Conservation (phyloP, 1,284 basidiomycete species). For the Cryptococcus sp. region DNA sequence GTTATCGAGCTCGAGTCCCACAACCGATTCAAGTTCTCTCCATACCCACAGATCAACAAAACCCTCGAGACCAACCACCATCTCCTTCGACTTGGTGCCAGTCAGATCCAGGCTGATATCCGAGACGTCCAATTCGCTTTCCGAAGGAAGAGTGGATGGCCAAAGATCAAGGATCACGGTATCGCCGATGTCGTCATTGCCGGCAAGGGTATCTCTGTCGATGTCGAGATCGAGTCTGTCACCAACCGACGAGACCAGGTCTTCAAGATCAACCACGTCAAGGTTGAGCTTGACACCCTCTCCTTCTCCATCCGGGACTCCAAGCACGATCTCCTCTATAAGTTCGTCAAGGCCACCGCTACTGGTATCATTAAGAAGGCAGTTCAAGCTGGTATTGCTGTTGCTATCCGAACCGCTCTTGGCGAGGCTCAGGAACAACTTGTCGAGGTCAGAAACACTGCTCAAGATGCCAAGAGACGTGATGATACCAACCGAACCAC, state of each 20-base stretch:
- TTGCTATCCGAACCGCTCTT: slow-evolving; percentile 70
- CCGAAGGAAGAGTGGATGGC: slow-evolving; percentile 44
- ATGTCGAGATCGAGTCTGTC: slow-evolving; percentile 49
- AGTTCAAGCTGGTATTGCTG: slow-evolving; percentile 75
- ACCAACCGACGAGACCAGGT: slow-evolving; percentile 33
- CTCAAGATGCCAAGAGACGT: slow-evolving; percentile 62
- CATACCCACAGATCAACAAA: slow-evolving; percentile 58
- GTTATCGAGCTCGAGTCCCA: slow-evolving; percentile 73
- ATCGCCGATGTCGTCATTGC: slow-evolving; percentile 84
- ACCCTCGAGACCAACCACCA: slow-evolving; percentile 55
- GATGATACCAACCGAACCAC: slow-evolving; percentile 56
- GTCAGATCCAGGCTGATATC: slow-evolving; percentile 83
- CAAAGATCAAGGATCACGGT: slow-evolving; percentile 75
- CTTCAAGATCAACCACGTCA: slow-evolving; percentile 51
- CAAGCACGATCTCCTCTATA: slow-evolving; percentile 89
- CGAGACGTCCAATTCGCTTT: slow-evolving; percentile 87
- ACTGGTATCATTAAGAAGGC: slow-evolving; percentile 79
- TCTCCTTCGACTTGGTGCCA: slow-evolving; percentile 65
- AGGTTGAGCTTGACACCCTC: slow-evolving; percentile 62
- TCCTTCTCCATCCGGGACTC: slow-evolving; percentile 85
- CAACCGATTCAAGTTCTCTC: slow-evolving; percentile 78
- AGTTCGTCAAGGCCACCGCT: slow-evolving; percentile 48
- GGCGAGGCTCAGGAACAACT: slow-evolving; percentile 74
- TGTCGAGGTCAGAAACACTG: slow-evolving; percentile 52
- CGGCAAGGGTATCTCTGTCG: slow-evolving; percentile 56